A percentile compares a stretch with the other conserved stretches of the same genome.
phyloP scores from a whole-genome alignment of 2,329 filamentous ascomycete genomes.

The Fusarium subtropicale region DNA sequence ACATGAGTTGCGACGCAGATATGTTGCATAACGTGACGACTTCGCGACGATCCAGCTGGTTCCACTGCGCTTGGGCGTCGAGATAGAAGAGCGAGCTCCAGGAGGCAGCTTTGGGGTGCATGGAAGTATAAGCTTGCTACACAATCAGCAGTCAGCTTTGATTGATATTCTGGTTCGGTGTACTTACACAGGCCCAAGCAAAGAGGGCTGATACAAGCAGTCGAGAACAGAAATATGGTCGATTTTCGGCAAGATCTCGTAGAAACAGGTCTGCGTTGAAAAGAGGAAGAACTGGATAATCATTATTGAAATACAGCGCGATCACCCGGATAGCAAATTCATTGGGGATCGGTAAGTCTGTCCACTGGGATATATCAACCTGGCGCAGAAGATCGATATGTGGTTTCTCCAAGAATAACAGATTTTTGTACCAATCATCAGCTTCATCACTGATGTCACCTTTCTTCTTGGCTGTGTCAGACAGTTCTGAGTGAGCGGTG shows the following conservation, averaged over 20 bases:
- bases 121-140: background rate
- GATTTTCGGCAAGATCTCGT: background rate
- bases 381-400: background rate
- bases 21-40: background rate
- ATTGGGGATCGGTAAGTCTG: background rate
- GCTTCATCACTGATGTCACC: too few relatives aligned
- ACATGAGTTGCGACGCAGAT: background rate
- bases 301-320: constrained; percentile 5
- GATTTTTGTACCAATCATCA: background rate
- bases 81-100: background rate
- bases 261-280: background rate
- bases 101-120: background rate
- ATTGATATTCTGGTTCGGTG: rapidly evolving
- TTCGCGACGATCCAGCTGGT: background rate
- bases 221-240: constrained; percentile 1
- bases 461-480: background rate
- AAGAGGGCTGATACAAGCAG: background rate
- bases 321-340: background rate
- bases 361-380: background rate
- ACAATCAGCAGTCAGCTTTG: background rate
- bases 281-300: background rate
- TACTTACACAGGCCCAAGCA: constrained; percentile 2
- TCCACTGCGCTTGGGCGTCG: background rate
- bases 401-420: background rate
- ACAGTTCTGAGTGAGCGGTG: background rate